phyloP scores from a whole-genome alignment of 1,139 yeast genomes.

The Zygoascus sp. region DNA sequence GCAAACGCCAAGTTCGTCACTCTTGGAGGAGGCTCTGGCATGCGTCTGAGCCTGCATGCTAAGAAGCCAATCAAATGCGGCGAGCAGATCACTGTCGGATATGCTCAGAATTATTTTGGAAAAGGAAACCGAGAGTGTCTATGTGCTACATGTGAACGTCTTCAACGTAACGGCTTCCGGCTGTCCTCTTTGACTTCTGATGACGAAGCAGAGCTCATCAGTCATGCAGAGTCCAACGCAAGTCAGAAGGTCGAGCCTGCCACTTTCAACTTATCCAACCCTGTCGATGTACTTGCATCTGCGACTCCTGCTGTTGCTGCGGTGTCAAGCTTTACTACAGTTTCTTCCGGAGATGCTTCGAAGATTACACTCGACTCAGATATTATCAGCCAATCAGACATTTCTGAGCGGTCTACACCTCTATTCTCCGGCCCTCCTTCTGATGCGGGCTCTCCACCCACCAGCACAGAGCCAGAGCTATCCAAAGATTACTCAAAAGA shows the following conservation, averaged over 20 bases:
- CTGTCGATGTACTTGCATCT: too few species aligned
- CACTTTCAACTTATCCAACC: too few species aligned
- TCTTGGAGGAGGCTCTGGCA: conserved; percentile 23
- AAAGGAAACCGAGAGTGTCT: conserved; percentile 40
- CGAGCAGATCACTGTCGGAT: conserved; percentile 45
- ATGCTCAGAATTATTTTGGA: conserved; percentile 44
- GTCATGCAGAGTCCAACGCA: too few species aligned
- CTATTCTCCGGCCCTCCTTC: conserved; percentile 7
- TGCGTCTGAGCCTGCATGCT: conserved; percentile 36
- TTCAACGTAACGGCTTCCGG: conserved; percentile 25
- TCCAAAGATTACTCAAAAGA: too few species aligned
- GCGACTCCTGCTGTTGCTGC: too few species aligned
- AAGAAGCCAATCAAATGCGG: conserved; percentile 37
- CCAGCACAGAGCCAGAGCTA: conserved; percentile 21
- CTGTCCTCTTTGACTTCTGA: conserved; percentile 11
- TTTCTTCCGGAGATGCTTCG: background rate
- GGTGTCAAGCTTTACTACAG: too few species aligned
- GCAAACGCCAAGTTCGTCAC: conserved; percentile 41
- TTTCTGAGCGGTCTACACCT: conserved; percentile 8
- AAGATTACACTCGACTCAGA: conserved; percentile 2
- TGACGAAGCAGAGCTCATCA: conserved; percentile 17
- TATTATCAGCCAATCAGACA: background rate
- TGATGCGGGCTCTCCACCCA: conserved; percentile 6
- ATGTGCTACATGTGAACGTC: conserved; percentile 43
- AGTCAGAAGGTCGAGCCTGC: too few species aligned